These are phyloP conservation scores for Golubevia pallescens DNA, from an alignment of 1,284 basidiomycete species.

Conservation along the genomic window DNA sequence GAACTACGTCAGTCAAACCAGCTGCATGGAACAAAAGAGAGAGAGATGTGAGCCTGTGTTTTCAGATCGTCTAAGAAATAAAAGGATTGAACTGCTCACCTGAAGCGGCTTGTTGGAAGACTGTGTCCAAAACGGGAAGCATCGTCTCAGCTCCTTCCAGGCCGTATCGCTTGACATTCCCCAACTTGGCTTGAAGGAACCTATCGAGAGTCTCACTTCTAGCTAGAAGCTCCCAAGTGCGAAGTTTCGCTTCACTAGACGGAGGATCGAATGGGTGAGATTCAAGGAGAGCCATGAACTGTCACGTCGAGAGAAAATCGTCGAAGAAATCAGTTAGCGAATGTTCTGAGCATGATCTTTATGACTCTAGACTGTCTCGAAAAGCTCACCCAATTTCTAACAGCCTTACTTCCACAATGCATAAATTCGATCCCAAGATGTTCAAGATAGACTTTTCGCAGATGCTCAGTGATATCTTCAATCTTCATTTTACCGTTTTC, in stretches of 20 bases:
- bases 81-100: slow-evolving; percentile 65
- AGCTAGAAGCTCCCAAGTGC: slow-evolving; percentile 72
- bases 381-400: slow-evolving; percentile 3
- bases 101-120: slow-evolving; percentile 74
- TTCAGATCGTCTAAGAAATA: background rate
- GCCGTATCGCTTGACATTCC: slow-evolving; percentile 81
- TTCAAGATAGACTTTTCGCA: slow-evolving; percentile 77
- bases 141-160: slow-evolving; percentile 88
- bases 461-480: slow-evolving; percentile 73
- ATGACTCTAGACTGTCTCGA: slow-evolving; percentile 12
- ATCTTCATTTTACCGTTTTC: slow-evolving; percentile 73
- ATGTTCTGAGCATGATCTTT: slow-evolving; percentile 13
- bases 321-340: slow-evolving; percentile 43
- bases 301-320: too few species aligned
- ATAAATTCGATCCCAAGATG: slow-evolving; percentile 87
- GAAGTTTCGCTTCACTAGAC: slow-evolving; percentile 2
- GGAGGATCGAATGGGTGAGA: slow-evolving; percentile 5
- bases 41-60: background rate
- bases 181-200: slow-evolving; percentile 80
- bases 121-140: slow-evolving; percentile 79
- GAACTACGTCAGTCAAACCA: slow-evolving; percentile 74
- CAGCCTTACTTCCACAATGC: slow-evolving; percentile 44
- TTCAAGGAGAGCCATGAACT: slow-evolving; percentile 10
- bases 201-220: slow-evolving; percentile 81
- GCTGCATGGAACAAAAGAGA: slow-evolving; percentile 64